Base-by-base conservation (phyloP, 2,329 filamentous ascomycete species). In the Ilyonectria destructans region DNA sequence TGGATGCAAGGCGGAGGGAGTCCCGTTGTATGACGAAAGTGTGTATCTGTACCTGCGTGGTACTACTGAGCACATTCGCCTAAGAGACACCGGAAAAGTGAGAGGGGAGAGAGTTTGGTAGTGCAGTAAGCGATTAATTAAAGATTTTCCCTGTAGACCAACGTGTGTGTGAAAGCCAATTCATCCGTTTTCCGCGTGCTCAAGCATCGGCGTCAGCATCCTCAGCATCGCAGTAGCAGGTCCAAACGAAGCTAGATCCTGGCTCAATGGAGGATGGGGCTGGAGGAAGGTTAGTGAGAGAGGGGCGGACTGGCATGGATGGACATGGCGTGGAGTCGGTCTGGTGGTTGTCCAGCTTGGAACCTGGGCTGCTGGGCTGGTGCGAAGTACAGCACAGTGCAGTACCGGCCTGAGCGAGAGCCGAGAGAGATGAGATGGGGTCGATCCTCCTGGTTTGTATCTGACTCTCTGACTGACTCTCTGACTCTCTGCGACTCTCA, bases 241-340 rank as follows among this genome's bases (percentile, higher is more conserved):
- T 31, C 26, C 7, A 12, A n/a, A 52, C 29, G 17, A 33, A 52
- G 49, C 26, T n/a, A 31, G 48, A 52, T 52, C 29, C 29, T 31
- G 26, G 49, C 29, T 52, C 26, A 33, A 19, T n/a, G 26, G 48
- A 51, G 26, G 49, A 52, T 33, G 49, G 26, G 23, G 46, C 26
- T 26, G 46, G 12, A 10, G 10, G 15, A 31, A 33, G 15, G 29
- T 33, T 43, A 8, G 40, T 43, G 40, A 43, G 59, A 43, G 59
- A 46, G 62, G 46, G 21, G 33, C 52, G 29, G 51, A 61, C 49
- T 57, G 63, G 63, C 33, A 65, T 56, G 49, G 57, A 45, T 56
- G 57, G 57, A 60, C 57, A 61, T 61, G 43, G 31, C 29, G 51
- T 65, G 57, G 57, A 59, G 62, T 65, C 49, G 9, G 37, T 43